These are phyloP conservation scores for Pilasporangium apinafurcum DNA, from an alignment of 352 stramenopile genomes.

Conservation along the genomic window DNA sequence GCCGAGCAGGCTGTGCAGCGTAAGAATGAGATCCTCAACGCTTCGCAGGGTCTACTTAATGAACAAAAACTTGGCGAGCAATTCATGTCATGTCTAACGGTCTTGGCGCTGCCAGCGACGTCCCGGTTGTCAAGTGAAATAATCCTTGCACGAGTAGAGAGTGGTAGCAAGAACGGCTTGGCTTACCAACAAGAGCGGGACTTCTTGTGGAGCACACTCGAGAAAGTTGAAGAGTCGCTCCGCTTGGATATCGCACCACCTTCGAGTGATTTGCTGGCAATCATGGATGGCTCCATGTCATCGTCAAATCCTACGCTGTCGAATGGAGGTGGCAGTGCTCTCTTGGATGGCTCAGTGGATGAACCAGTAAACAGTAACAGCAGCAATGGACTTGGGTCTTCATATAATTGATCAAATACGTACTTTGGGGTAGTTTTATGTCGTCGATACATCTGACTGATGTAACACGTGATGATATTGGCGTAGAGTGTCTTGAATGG, in stretches of 20 bases:
- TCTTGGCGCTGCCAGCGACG: slow-evolving; percentile 26
- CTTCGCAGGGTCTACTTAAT: slow-evolving; percentile 33
- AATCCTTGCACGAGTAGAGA: slow-evolving; percentile 43
- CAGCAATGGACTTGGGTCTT: no score
- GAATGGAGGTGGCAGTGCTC: slow-evolving; percentile 20
- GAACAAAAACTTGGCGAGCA: slow-evolving; percentile 50
- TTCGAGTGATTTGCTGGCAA: slow-evolving; percentile 49
- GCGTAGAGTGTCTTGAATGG: slow-evolving; percentile 27
- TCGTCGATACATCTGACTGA: slow-evolving; percentile 6
- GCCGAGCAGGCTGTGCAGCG: slow-evolving; percentile 67
- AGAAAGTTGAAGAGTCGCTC: slow-evolving; percentile 36
- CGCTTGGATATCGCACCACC: slow-evolving; percentile 41
- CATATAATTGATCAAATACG: no score
- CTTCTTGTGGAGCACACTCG: slow-evolving; percentile 35
- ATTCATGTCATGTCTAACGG: slow-evolving; percentile 38
- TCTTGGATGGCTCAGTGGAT: no score
- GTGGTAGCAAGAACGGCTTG: slow-evolving; percentile 22
- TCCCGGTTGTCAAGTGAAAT: slow-evolving; percentile 26
- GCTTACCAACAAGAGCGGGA: slow-evolving; percentile 60
- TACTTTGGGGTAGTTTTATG: no score
- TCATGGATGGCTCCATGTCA: slow-evolving; percentile 46
- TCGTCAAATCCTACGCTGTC: slow-evolving; percentile 10
- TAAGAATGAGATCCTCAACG: slow-evolving; percentile 69
- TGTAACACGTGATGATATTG: slow-evolving; percentile 23
- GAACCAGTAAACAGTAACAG: no score